Base-by-base conservation (phyloP, 345 rosid genomes). In the thale cress (Arabidopsis thaliana) region DNA sequence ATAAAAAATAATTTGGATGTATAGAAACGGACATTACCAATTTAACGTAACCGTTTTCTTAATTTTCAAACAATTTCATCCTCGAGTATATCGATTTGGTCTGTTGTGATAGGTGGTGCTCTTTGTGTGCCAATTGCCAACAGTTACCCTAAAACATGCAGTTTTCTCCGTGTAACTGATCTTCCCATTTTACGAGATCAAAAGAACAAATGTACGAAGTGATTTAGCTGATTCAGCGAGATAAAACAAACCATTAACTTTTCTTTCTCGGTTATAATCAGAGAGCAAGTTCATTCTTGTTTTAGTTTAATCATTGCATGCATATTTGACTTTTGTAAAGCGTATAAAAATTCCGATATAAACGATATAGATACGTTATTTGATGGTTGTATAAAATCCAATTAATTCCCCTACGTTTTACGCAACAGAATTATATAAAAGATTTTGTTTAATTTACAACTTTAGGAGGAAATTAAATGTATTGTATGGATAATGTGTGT, bases 31-130 rank as follows among this genome's bases (percentile, higher is more conserved):
- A 59, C 38, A 40, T 25, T 6, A 28, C 6, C 24, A 46, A 9
- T 10, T 44, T 74, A 58, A 48, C 36, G 52, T 75, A 38, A 49
- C 59, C 16, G 13, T 25, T 58, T 37, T 65, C 13, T 32, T 37
- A 28, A 28, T 28, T 3, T 28, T 60, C 24, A 34, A 10, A 44
- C 41, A 42, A 33, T 63, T 33, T 7, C 41, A 44, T 58, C 72
- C 40, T 73, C 78, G 71, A 55, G 38, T 44, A 16, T 72, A 72
- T 72, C 60, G 67, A 37, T 49, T 60, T 71, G 75, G 49, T 71
- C 37, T 49, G 24, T 55, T 73, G 40, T 73, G 37, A 42, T 24
- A 33, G 56, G 48, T 63, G 45, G 49, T 59, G 50, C 41, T 71
- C 59, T 45, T 38, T 65, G 78, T 48, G 23, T 56, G 78, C 37